These are phyloP conservation scores for Ilex asprella DNA, from an alignment of 257 asterid genomes.

Conservation along the genomic window DNA sequence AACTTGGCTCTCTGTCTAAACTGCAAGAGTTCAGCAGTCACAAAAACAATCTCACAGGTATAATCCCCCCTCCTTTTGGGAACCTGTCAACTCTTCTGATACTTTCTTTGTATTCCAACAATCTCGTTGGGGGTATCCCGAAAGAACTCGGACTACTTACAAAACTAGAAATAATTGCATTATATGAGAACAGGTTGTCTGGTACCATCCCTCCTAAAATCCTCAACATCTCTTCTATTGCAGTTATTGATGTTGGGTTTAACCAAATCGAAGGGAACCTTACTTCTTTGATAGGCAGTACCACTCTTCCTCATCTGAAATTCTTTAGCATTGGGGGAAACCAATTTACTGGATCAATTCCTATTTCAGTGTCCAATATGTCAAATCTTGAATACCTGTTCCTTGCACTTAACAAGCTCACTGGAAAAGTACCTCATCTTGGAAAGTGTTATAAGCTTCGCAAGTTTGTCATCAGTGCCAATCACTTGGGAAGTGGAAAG, in stretches of 20 bases:
- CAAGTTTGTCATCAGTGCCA: neutral
- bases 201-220: neutral
- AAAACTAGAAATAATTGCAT: neutral
- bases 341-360: slow-evolving; percentile 14
- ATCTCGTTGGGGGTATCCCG: neutral
- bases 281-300: neutral
- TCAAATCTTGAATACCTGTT: slow-evolving; percentile 7
- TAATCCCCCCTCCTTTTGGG: neutral
- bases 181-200: neutral
- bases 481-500: slow-evolving; percentile 13
- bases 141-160: neutral
- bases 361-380: slow-evolving; percentile 13
- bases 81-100: neutral
- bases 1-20: neutral
- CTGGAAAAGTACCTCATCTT: slow-evolving; percentile 9
- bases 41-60: neutral
- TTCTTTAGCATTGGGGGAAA: neutral
- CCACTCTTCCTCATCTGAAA: neutral
- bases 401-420: neutral
- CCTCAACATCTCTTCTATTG: neutral
- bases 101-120: neutral
- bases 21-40: neutral
- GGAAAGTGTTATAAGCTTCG: slow-evolving; percentile 3
- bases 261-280: neutral
- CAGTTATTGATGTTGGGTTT: neutral